Evolutionary conservation across 768 basidiomycete species (phyloP), one percentile per base, ranked within the genome.

Genomic region (Macrolepiota dolichaula): DNA sequence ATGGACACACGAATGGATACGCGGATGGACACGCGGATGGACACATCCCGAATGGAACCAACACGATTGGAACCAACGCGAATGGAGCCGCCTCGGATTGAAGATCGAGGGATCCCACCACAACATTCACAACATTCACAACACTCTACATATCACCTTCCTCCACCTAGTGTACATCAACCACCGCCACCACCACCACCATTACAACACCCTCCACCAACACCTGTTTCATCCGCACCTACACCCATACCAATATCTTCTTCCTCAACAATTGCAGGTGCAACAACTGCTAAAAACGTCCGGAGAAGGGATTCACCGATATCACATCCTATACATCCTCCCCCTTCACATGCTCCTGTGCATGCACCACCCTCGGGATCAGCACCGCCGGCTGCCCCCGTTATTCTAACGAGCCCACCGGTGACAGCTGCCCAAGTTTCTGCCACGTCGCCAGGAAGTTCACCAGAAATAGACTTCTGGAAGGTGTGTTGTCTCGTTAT

Each of bases 381-480:
- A 25, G 64, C 63, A 17, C 65, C 64, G 25, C 62, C 61, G 2
- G n/a, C 38, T 3, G 44, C 63, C 1, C 66, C 64, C 27, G 61
- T 62, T 49, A 60, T 61, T 9, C 40, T 54, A 13, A 40, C 61
- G 24, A 67, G 63, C 17, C 60, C 65, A 7, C 60, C 57, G 6
- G 53, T 32, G 36, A 46, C 50, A 24, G 37, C 62, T 61, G 53
- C 64, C 24, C 62, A 60, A 51, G 25, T 55, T 25, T 22, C 59
- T 49, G 29, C 64, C 32, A 51, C 54, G 49, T 52, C 65, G 29
- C 56, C 65, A 22, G 60, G 63, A 47, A 59, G 46, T 46, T 51
- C 62, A 9, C 37, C 62, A 13, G 66, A 62, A 35, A 57, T 74
- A 25, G 72, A 75, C 67, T 75, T 72, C 58, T 29, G 65, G 35